Conservation (phyloP, 176 grass and related monocot genomes). For the Coix lacrymajobi region DNA sequence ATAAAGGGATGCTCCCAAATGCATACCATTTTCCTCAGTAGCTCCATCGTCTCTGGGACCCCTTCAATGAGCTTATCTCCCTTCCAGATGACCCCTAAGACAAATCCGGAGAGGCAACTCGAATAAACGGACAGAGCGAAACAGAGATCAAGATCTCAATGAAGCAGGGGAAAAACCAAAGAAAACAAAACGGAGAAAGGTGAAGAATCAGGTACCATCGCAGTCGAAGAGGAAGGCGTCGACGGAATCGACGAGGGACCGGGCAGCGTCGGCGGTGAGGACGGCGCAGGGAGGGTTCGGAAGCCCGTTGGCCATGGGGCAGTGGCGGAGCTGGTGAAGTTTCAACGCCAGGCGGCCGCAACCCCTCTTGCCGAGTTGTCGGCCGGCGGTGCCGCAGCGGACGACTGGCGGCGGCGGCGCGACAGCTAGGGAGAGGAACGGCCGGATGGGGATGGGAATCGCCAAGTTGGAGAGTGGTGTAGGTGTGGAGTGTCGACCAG, state of each 20-base stretch:
- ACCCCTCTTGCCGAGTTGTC: no score
- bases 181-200: not conserved
- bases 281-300: not conserved
- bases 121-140: not conserved
- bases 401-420: no score
- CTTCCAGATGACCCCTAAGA: slow-evolving; percentile 89
- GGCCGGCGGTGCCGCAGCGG: no score
- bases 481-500: no score
- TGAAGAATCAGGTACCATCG: slow-evolving; percentile 43
- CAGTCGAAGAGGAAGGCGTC: slow-evolving; percentile 95
- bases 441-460: not conserved
- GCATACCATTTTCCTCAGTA: slow-evolving; percentile 66
- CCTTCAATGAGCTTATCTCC: slow-evolving; percentile 83
- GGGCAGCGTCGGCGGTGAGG: slow-evolving; percentile 52
- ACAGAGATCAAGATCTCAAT: not conserved
- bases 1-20: not conserved
- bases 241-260: slow-evolving; percentile 65
- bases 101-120: slow-evolving; percentile 4
- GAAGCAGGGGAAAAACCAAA: not conserved
- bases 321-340: not conserved
- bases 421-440: no score
- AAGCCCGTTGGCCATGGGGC: slow-evolving; percentile 19
- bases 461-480: no score
- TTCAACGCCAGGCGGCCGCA: not conserved
- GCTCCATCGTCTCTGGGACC: slow-evolving; percentile 55